These are phyloP conservation scores for Penstemon newberryi DNA, from an alignment of 257 asterid genomes.

Conservation along the genomic window DNA sequence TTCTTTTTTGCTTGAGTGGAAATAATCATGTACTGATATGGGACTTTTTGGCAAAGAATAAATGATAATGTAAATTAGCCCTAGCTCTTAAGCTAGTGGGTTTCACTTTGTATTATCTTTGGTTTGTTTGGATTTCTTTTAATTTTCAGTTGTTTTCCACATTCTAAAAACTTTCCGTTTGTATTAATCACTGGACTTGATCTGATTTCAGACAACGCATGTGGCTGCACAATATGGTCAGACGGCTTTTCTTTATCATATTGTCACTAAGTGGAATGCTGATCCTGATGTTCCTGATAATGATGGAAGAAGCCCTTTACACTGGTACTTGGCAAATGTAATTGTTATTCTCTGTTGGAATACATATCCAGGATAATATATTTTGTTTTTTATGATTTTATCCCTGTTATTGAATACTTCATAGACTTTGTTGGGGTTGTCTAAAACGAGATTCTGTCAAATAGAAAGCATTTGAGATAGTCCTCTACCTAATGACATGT, in stretches of 20 bases:
- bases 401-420: not conserved
- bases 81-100: not conserved
- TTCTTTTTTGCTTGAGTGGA: slow-evolving; percentile 16
- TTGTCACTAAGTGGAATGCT: slow-evolving; percentile 96
- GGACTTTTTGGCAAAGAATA: not conserved
- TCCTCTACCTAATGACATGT: no score
- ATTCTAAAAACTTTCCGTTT: not conserved
- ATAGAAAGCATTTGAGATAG: no score
- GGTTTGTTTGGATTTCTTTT: not conserved
- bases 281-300: slow-evolving; percentile 95
- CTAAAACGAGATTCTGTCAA: no score
- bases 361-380: not conserved
- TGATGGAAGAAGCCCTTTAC: slow-evolving; percentile 98
- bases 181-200: not conserved
- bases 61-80: slow-evolving; percentile 1
- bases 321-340: slow-evolving; percentile 83
- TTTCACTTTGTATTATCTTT: slow-evolving; percentile 10
- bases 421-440: not conserved
- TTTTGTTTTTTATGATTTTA: not conserved
- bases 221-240: slow-evolving; percentile 99
- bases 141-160: slow-evolving; percentile 11
- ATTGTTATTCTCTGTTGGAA: slow-evolving; percentile 32
- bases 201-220: slow-evolving; percentile 74
- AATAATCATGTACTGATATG: slow-evolving; percentile 11
- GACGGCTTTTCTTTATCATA: slow-evolving; percentile 79